phyloP scores from a whole-genome alignment of 2,329 filamentous ascomycete species.

The Fusarium miscanthi region DNA sequence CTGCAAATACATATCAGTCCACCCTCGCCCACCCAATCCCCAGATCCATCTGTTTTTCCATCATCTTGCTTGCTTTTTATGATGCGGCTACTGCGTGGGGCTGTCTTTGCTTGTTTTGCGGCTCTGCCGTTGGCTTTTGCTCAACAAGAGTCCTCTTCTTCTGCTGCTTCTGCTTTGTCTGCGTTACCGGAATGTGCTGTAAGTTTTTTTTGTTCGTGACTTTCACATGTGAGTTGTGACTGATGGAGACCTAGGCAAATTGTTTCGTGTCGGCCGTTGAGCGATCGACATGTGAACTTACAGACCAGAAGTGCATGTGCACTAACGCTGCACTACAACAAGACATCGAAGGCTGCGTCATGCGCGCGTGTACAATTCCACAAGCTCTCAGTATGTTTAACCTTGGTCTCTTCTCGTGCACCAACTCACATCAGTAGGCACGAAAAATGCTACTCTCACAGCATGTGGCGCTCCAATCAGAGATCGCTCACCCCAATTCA shows the following conservation, averaged over 20 bases:
- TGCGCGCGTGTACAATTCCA: conserved; percentile 44
- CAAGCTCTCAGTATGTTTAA: conserved; percentile 47
- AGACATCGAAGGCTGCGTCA: conserved; percentile 45
- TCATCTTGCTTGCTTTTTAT: background rate
- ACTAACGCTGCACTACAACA: conserved; percentile 42
- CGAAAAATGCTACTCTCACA: conserved; percentile 44
- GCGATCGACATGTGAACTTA: conserved; percentile 43
- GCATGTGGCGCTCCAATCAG: conserved; percentile 45
- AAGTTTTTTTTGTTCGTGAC: conserved; percentile 1
- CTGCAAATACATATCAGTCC: conserved; percentile 1
- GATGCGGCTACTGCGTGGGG: conserved; percentile 15
- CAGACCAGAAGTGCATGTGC: conserved; percentile 49
- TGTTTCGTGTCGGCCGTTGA: conserved; percentile 44
- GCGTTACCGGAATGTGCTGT: conserved; percentile 50
- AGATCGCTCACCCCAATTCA: conserved; percentile 44
- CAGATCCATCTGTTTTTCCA: background rate
- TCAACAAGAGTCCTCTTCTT: background rate
- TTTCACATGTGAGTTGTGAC: background rate
- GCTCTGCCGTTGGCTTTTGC: conserved; percentile 12
- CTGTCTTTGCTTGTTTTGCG: conserved; percentile 14
- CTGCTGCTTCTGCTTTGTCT: conserved; percentile 14
- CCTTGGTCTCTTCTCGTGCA: background rate
- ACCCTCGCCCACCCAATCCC: background rate
- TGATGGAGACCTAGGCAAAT: conserved; percentile 33
- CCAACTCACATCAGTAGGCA: conserved; percentile 26